A percentile compares a stretch with the other conserved stretches of the same genome.
Conservation (phyloP, 1,139 yeast species). For the Casaregolazyma suthepensis region DNA sequence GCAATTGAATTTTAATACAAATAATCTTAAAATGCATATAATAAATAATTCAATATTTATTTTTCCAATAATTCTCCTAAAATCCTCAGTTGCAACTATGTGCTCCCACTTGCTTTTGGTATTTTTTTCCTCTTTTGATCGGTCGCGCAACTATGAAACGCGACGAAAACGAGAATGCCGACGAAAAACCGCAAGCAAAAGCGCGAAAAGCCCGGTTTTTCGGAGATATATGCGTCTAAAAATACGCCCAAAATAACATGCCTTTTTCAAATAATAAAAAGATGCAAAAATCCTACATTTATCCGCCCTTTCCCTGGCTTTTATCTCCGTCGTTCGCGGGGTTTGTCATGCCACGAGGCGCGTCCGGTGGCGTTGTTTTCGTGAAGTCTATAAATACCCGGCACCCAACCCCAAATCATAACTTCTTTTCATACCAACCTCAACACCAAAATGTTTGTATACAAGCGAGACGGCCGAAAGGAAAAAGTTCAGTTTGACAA, state of each 20-base stretch:
- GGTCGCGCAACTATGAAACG: neutral
- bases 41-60: neutral
- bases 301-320: neutral
- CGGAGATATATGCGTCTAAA: neutral
- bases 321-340: neutral
- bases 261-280: no score
- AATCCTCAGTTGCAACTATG: neutral
- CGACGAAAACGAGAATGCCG: neutral
- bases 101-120: neutral
- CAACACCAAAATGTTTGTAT: conserved; percentile 41
- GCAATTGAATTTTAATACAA: neutral
- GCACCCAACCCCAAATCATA: neutral
- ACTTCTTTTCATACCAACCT: neutral
- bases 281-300: neutral
- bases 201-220: neutral
- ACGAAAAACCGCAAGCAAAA: neutral
- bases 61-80: neutral
- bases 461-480: conserved; percentile 68
- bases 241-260: neutral
- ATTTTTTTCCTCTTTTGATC: neutral
- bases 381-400: neutral
- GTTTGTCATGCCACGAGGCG: neutral
- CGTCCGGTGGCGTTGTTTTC: neutral
- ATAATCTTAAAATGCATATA: neutral
- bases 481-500: conserved; percentile 82